Percentiles rank a stretch among this genome's conserved stretches.
phyloP scores from a whole-genome alignment of 805 yeast species.

The Sugiyamaella floridensis region DNA sequence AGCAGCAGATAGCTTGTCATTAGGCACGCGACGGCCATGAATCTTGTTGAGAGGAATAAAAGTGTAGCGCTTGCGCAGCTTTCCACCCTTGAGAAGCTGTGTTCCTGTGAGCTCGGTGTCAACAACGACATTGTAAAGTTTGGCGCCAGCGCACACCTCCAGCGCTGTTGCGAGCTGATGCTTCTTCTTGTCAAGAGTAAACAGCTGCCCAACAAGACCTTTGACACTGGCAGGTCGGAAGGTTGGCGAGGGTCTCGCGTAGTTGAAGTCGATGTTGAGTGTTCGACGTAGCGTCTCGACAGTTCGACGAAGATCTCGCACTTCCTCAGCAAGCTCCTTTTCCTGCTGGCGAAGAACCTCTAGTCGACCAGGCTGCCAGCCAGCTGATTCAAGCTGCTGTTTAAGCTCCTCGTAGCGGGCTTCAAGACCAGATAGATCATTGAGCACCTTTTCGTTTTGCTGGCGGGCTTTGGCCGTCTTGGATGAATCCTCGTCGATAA shows the following conservation, averaged over 20 bases:
- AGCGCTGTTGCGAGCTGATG: conserved; percentile 67
- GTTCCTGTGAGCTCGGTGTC: conserved; percentile 84
- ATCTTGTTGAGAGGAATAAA: conserved; percentile 89
- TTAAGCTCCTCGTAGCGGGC: conserved; percentile 35
- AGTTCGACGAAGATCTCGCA: conserved; percentile 40
- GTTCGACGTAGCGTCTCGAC: conserved; percentile 52
- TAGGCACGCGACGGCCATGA: conserved; percentile 48
- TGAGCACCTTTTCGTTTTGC: conserved; percentile 38
- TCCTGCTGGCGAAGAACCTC: conserved; percentile 21
- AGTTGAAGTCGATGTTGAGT: conserved; percentile 68
- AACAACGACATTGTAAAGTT: conserved; percentile 83
- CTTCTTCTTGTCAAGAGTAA: conserved; percentile 52
- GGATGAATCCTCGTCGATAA: conserved; percentile 36
- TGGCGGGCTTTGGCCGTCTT: conserved; percentile 43
- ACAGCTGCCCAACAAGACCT: conserved; percentile 86
- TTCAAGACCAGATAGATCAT: conserved; percentile 40
- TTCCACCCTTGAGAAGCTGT: conserved; percentile 69
- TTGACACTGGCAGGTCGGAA: conserved; percentile 60
- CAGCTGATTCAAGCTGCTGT: conserved; percentile 42
- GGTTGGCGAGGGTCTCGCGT: conserved; percentile 53
- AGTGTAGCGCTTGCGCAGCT: conserved; percentile 73
- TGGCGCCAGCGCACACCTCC: conserved; percentile 91
- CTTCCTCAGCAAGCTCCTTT: conserved; percentile 35
- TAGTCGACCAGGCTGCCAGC: conserved; percentile 31
- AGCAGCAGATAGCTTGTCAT: conserved; percentile 53